phyloP scores from a whole-genome alignment of 2,329 filamentous ascomycete species.

The Talaromyces albobiverticillius region DNA sequence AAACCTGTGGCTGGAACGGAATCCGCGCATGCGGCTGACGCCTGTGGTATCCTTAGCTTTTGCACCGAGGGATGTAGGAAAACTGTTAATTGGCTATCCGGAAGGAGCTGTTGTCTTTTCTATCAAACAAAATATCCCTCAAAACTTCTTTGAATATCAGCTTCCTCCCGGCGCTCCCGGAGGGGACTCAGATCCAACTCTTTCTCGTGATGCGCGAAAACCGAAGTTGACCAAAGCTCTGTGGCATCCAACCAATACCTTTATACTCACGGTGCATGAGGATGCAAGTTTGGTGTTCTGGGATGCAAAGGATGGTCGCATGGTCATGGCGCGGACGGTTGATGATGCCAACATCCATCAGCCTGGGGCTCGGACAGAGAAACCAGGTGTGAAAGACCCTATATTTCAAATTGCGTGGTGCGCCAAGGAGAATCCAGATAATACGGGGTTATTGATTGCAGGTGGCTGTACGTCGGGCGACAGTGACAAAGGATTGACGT shows the following conservation, averaged over 20 bases:
- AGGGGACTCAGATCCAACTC: conserved; percentile 64
- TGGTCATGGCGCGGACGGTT: conserved; percentile 79
- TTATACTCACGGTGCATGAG: conserved; percentile 81
- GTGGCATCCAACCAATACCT: conserved; percentile 94
- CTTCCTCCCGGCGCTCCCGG: conserved; percentile 79
- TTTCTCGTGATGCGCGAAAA: conserved; percentile 60
- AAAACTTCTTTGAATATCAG: conserved; percentile 79
- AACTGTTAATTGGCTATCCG: conserved; percentile 84
- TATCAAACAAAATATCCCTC: conserved; percentile 82
- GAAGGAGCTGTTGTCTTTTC: conserved; percentile 87
- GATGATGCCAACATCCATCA: conserved; percentile 71
- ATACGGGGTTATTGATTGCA: conserved; percentile 82
- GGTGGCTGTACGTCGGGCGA: conserved; percentile 71
- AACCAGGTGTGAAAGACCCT: conserved; percentile 62
- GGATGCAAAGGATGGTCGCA: conserved; percentile 83
- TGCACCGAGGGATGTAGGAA: conserved; percentile 89
- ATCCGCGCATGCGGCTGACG: conserved; percentile 63
- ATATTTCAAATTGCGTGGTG: conserved; percentile 85
- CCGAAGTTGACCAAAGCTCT: conserved; percentile 78
- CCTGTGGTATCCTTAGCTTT: conserved; percentile 75
- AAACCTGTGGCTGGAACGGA: conserved; percentile 78
- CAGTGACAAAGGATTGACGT: conserved; percentile 73
- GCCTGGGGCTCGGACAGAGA: conserved; percentile 49
- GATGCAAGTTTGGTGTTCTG: conserved; percentile 91
- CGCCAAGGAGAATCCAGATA: conserved; percentile 88